phyloP scores from a whole-genome alignment of 2,329 filamentous ascomycete species.

The Cercospora janseana region DNA sequence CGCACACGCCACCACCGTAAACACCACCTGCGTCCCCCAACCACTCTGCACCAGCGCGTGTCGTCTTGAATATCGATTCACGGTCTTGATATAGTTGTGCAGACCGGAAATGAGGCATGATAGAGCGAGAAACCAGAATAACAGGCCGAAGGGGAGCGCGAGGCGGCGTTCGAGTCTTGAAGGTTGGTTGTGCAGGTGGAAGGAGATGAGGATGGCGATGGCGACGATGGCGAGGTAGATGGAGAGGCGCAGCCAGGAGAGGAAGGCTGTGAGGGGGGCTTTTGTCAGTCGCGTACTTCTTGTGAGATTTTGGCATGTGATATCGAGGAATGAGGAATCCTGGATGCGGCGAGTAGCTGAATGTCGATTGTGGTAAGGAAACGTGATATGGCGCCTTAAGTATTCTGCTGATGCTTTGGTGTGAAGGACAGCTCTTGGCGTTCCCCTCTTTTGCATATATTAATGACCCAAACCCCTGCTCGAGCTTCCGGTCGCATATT shows the following conservation, averaged over 20 bases:
- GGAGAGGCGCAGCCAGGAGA: conserved; percentile 85
- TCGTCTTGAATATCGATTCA: conserved; percentile 76
- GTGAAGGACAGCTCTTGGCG: no score
- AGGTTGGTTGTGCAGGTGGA: conserved; percentile 78
- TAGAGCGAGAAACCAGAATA: conserved; percentile 83
- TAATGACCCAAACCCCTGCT: no score
- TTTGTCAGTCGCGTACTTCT: no score
- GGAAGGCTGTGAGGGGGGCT: conserved; percentile 57
- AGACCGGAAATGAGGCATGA: conserved; percentile 74
- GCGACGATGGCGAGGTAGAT: conserved; percentile 90
- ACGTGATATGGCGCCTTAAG: no score
- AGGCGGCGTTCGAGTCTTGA: conserved; percentile 69
- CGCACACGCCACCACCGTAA: conserved; percentile 59
- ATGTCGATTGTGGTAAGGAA: no score
- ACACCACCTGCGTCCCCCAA: conserved; percentile 84
- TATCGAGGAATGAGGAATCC: no score
- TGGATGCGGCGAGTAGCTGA: no score
- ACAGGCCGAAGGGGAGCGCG: conserved; percentile 75
- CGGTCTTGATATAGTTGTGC: conserved; percentile 79
- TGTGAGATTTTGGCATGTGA: no score
- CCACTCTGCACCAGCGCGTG: conserved; percentile 87
- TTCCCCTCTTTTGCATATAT: no score
- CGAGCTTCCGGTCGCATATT: no score
- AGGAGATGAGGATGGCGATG: conserved; percentile 86
- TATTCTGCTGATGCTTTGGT: no score